A percentile compares a stretch with the other conserved stretches of the same genome.
These are phyloP conservation scores for Diplodia seriata DNA, from an alignment of 2,329 filamentous ascomycete species.

Conservation along the genomic window DNA sequence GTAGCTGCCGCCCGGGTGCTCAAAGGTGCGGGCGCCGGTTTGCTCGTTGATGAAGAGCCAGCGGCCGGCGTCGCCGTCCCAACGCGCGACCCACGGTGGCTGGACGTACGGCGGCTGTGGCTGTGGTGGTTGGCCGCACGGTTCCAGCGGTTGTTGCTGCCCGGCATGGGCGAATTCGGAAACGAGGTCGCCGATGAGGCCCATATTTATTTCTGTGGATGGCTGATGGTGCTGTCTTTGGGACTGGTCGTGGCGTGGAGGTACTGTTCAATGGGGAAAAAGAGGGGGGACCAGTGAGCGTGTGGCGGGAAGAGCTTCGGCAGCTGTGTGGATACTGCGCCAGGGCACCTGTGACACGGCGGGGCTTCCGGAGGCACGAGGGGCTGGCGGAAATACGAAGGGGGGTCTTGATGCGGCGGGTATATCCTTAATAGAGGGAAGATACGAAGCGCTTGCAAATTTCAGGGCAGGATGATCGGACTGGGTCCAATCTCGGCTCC, in stretches of 20 bases:
- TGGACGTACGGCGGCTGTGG: slow-evolving; percentile 14
- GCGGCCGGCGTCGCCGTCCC: slow-evolving; percentile 37
- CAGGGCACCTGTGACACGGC: slow-evolving; percentile 3
- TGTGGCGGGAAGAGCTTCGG: too few relatives aligned
- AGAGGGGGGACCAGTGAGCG: not conserved
- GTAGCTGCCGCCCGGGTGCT: slow-evolving; percentile 43
- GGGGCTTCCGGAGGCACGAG: not conserved
- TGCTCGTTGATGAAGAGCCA: slow-evolving; percentile 57
- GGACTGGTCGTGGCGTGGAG: not conserved
- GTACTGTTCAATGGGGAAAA: not conserved
- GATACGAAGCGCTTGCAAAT: slow-evolving; percentile 6
- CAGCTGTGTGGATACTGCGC: not conserved
- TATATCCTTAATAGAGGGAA: not conserved
- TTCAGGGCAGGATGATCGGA: slow-evolving; percentile 6
- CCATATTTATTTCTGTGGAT: slow-evolving; percentile 5
- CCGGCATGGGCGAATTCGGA: slow-evolving; percentile 30
- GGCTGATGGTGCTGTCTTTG: not conserved
- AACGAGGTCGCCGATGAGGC: slow-evolving; percentile 25
- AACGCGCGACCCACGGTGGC: slow-evolving; percentile 31
- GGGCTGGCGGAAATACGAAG: slow-evolving; percentile 17
- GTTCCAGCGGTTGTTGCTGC: slow-evolving; percentile 5
- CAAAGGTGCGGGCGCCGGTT: slow-evolving; percentile 53
- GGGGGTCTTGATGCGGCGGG: slow-evolving; percentile 4
- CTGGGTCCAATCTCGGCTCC: not conserved
- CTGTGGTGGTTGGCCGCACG: not conserved